Conservation (phyloP, 495 filamentous ascomycete species). For the Acidiella bohemica region DNA sequence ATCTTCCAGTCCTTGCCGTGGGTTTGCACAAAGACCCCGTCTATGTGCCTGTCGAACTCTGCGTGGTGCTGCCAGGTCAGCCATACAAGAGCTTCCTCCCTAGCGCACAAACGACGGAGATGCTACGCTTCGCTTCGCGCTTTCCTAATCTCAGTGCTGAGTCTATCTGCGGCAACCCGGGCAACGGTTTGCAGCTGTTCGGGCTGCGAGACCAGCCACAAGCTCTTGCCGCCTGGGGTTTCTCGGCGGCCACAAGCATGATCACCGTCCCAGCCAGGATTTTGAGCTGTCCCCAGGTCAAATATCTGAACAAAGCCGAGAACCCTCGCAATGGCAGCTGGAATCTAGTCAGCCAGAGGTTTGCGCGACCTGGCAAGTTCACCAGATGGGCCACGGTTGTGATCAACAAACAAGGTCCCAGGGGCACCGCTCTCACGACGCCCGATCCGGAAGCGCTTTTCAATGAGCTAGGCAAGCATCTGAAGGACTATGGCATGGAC, state of each 20-base stretch:
- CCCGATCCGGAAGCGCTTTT: slow-evolving; percentile 1
- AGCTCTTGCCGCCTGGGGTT: slow-evolving; percentile 8
- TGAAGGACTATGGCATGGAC: slow-evolving; percentile 15
- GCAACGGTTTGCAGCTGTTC: slow-evolving; percentile 38
- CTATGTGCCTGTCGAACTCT: slow-evolving; percentile 56
- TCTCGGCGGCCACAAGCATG: slow-evolving; percentile 7
- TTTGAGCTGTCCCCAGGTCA: slow-evolving; percentile 6
- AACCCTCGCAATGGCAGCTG: slow-evolving; percentile 5
- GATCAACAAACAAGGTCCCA: not conserved
- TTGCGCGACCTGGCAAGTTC: not conserved
- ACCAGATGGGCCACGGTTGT: slow-evolving; percentile 15
- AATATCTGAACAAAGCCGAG: slow-evolving; percentile 1
- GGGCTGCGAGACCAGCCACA: slow-evolving; percentile 27
- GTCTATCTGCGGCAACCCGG: slow-evolving; percentile 39
- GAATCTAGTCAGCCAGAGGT: slow-evolving; percentile 9
- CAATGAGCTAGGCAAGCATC: not conserved
- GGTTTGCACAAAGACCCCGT: slow-evolving; percentile 35
- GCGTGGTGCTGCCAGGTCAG: slow-evolving; percentile 54
- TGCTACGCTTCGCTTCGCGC: slow-evolving; percentile 60
- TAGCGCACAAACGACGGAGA: slow-evolving; percentile 42
- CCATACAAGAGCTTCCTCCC: slow-evolving; percentile 41
- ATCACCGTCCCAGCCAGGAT: slow-evolving; percentile 16
- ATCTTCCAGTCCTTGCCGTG: slow-evolving; percentile 37
- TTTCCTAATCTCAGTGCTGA: slow-evolving; percentile 49
- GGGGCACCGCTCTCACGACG: not conserved